phyloP scores from a whole-genome alignment of 1,284 basidiomycete genomes.

The Prillingera fragicola region DNA sequence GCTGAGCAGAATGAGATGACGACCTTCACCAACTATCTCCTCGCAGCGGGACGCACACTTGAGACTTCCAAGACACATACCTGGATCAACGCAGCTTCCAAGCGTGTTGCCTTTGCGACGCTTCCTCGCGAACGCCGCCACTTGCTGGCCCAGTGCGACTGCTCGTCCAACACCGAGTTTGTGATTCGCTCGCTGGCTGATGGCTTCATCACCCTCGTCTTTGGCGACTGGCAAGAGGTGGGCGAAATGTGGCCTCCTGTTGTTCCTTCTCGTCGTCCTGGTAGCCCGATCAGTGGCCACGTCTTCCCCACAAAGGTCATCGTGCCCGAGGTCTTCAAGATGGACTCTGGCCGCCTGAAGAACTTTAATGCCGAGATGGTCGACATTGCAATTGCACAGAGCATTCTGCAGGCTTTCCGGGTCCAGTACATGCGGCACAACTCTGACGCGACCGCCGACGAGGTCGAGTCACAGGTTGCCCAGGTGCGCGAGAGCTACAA shows the following conservation, averaged over 20 bases:
- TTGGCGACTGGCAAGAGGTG: constrained; percentile 38
- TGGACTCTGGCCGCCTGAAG: constrained; percentile 69
- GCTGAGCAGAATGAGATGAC: constrained; percentile 75
- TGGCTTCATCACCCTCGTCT: constrained; percentile 66
- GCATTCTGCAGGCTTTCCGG: constrained; percentile 51
- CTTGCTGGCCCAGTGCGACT: constrained; percentile 28
- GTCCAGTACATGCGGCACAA: constrained; percentile 37
- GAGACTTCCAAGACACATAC: constrained; percentile 26
- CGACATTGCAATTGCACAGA: constrained; percentile 69
- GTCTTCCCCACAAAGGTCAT: constrained; percentile 44
- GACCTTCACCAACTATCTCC: constrained; percentile 55
- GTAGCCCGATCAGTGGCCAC: constrained; percentile 46
- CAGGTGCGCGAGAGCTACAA: constrained; percentile 30
- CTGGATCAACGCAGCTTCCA: constrained; percentile 37
- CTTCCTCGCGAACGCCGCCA: constrained; percentile 22
- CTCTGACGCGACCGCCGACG: constrained; percentile 66
- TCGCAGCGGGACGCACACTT: constrained; percentile 17
- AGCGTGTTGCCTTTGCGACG: constrained; percentile 25
- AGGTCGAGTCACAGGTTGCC: constrained; percentile 53
- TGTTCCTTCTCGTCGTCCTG: constrained; percentile 29
- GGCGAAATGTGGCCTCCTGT: constrained; percentile 45
- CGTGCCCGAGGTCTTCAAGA: constrained; percentile 72
- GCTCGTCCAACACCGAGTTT: constrained; percentile 24
- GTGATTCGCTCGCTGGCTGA: constrained; percentile 55
- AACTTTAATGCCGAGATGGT: constrained; percentile 61